Base-by-base conservation (phyloP, 805 yeast species). In the Blastobotrys attinorum region DNA sequence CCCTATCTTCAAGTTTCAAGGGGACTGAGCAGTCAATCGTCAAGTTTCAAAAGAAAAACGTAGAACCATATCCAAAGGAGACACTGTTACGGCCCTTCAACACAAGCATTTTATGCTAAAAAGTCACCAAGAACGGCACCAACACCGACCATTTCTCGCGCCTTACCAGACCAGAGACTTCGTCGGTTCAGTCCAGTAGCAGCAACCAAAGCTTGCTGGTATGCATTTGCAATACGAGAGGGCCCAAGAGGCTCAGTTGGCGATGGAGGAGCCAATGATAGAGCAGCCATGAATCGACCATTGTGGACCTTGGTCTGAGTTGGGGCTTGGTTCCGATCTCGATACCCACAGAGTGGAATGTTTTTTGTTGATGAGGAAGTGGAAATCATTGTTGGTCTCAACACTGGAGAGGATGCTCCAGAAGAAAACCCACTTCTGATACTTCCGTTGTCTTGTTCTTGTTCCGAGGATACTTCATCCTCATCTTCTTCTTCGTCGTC, bases 81-180 rank as follows among this genome's bases (percentile, higher is more conserved):
- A n/a, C n/a, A n/a, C n/a, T n/a, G n/a, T n/a, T n/a, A n/a, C n/a
- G n/a, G n/a, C n/a, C n/a, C n/a, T n/a, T n/a, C n/a, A n/a, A n/a
- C n/a, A n/a, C n/a, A n/a, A n/a, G n/a, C n/a, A n/a, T n/a, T n/a
- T 25, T 11, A 25, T 11, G 29, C 29, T 25, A 25, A 11, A 7
- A 25, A 25, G 11, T 25, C 29, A 8, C 29, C 29, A 25, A 25
- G 11, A 8, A 37, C 27, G 27, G 31, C 20, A 5, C 41, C 41
- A 17, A 20, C 39, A 34, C 51, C 40, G 11, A 53, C 52, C 56
- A 53, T 61, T 47, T 60, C 59, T 18, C 60, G 51, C 7, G 64
- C 63, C 18, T 51, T 45, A 29, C 65, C 65, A 1, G 62, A 47
- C 31, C 49, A 46, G 38, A 61, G 40, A 46, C 63, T 51, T 25